Evolutionary conservation across 1,284 basidiomycete genomes (phyloP), one percentile per base, ranked within the genome.

Genomic region (Rhodotorula sp.): DNA sequence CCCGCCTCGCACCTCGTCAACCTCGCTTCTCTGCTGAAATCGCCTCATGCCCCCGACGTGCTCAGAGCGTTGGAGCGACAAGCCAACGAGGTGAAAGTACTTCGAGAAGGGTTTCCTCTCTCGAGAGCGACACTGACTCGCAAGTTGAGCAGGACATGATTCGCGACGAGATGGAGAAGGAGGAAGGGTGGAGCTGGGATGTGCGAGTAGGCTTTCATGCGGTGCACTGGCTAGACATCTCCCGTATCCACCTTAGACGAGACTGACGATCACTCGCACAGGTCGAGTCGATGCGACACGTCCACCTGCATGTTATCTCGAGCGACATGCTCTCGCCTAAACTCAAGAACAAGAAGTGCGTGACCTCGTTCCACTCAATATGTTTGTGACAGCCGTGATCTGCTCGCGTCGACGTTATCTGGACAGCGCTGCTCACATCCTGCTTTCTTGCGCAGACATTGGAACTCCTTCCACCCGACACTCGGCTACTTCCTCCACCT

Each of bases 391-490:
- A 22, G 20, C n/a, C 5, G 11, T 28, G 44, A 6, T 44, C 4
- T 7, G 28, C 28, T 46, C 24, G 13, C n/a, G 24, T 7, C 24
- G 1, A 31, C 30, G 7, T 40, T 9, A 3, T 2, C 11, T 52
- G 44, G 24, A n/a, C 13, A 5, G n/a, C 22, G 1, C 31, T 11
- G 30, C 22, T 30, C 34, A 37, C 48, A 7, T 44, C 2, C 7
- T 11, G 24, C 8, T n/a, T 48, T 30, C n/a, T 44, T 28, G 1
- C 51, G 11, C 60, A 77, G 91, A 77, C 94, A 98, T 77, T 93
- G 93, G 82, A 93, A 95, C 79, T 92, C 92, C 4, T 99, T 98
- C 81, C 87, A 91, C 75, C 95, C 94, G 0, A 85, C 85, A 40
- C 82, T 86, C 20, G 94, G 92, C 0, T 97, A 94, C 82, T 97